Percentiles rank a stretch among this genome's conserved stretches.
Conservation (phyloP, 2,329 filamentous ascomycete genomes). For the Tolypocladium tropicale region DNA sequence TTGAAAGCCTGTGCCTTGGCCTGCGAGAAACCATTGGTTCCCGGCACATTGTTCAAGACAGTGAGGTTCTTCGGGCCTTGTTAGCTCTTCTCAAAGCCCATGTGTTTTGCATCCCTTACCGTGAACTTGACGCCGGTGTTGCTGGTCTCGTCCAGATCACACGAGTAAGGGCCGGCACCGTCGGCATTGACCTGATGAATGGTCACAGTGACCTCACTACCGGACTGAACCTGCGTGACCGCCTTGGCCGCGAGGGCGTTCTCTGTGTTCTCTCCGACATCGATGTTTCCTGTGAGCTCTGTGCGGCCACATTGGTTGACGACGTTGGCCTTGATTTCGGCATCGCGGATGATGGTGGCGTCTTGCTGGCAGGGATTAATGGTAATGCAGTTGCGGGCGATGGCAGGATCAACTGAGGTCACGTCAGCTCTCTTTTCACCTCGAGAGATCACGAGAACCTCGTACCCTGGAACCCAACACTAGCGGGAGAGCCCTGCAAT, state of each 20-base stretch:
- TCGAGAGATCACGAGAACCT: background rate
- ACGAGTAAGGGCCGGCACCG: conserved; percentile 35
- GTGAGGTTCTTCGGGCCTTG: conserved; percentile 22
- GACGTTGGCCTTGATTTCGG: conserved; percentile 38
- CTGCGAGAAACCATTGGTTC: conserved; percentile 46
- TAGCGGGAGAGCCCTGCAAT: conserved; percentile 31
- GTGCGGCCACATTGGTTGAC: conserved; percentile 55
- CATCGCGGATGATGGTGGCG: conserved; percentile 51
- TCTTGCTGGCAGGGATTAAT: conserved; percentile 59
- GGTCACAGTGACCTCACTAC: conserved; percentile 24
- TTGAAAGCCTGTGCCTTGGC: conserved; percentile 45
- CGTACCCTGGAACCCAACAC: conserved; percentile 39
- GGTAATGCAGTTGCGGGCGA: conserved; percentile 52
- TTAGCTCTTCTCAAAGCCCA: background rate
- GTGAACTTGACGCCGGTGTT: conserved; percentile 20
- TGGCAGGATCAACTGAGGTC: conserved; percentile 34
- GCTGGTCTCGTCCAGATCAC: conserved; percentile 40
- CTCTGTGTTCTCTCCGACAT: conserved; percentile 46
- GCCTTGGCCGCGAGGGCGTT: conserved; percentile 32
- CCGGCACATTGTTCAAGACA: conserved; percentile 50
- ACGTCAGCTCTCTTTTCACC: background rate
- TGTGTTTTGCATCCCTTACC: background rate
- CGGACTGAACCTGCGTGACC: conserved; percentile 39
- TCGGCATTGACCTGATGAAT: conserved; percentile 8
- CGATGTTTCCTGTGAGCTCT: conserved; percentile 49